Conservation (phyloP, 805 yeast genomes). For the Martiniozyma abietophila region DNA sequence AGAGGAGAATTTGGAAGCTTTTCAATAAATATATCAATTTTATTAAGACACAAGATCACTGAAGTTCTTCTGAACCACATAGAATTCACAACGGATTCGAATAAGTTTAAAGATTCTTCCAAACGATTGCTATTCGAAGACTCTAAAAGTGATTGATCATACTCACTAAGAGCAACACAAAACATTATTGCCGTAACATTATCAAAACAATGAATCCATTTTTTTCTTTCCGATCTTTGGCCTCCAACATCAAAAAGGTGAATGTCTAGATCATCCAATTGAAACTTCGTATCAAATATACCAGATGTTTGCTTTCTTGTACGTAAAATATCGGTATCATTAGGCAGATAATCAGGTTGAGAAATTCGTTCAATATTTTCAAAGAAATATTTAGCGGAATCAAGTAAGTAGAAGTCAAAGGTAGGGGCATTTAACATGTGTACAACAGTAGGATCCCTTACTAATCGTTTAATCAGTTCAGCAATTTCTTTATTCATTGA, state of each 20-base stretch:
- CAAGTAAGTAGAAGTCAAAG: constrained; percentile 72
- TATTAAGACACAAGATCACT: constrained; percentile 77
- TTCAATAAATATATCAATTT: constrained; percentile 83
- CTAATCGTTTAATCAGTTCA: constrained; percentile 38
- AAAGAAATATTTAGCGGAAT: constrained; percentile 74
- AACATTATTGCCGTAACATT: constrained; percentile 84
- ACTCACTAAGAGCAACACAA: constrained; percentile 86
- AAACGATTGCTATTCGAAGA: constrained; percentile 67
- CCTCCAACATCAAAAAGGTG: constrained; percentile 88
- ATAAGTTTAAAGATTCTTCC: constrained; percentile 73
- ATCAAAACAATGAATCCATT: constrained; percentile 96
- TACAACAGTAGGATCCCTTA: constrained; percentile 50
- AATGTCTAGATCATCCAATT: constrained; percentile 57
- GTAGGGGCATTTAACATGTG: constrained; percentile 49
- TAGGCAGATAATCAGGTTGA: constrained; percentile 54
- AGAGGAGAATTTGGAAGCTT: constrained; percentile 75
- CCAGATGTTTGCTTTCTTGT: constrained; percentile 92
- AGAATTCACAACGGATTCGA: constrained; percentile 85
- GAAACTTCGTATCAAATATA: constrained; percentile 73
- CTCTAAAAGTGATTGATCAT: constrained; percentile 79
- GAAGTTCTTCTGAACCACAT: constrained; percentile 89
- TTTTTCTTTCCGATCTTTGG: constrained; percentile 89
- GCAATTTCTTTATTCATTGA: constrained; percentile 44
- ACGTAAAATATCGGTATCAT: constrained; percentile 67
- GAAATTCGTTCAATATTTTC: constrained; percentile 56